Evolutionary conservation across 1,139 yeast genomes (phyloP), one percentile per base, ranked within the genome.

Genomic region (Arxiozyma telluris): DNA sequence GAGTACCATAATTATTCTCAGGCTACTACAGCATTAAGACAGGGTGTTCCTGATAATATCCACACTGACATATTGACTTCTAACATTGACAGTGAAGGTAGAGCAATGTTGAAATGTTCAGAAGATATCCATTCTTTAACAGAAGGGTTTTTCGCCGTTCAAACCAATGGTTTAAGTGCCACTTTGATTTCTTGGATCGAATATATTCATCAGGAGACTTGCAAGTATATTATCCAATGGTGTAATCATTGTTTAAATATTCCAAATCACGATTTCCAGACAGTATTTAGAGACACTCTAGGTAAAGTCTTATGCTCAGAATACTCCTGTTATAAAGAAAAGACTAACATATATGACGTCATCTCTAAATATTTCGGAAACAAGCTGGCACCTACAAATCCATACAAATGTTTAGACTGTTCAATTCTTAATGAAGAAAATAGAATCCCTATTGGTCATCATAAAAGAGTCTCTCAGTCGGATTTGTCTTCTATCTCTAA

Each of bases 1-100:
- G 93, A 86, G 63, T 75, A 73, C 58, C 93, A 86, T 64, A 78
- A 81, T 61, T 77, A 77, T 59, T 73, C 76, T 1, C 72, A 71
- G 55, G 71, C 71, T 2, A 67, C 70, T 7, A 64, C 67, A 23
- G 71, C 71, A 21, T 52, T 68, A 44, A 64, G 70, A 54, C 71
- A 68, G 54, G 71, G 71, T 38, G 67, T 64, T 9, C 71, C 70
- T 5, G 71, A 66, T 54, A 64, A 64, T 51, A 59, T 62, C 22
- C 68, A 66, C 48, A 64, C 64, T 2, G 70, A 68, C 53, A 51
- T 66, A 43, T 53, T 66, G 41, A 67, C 76, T 1, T 61, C 66
- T 0, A 58, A 58, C 15, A 70, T 74, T 47, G 75, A 73, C 53
- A 55, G 61, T 6, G 68, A 64, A 44, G 78, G 78, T 4, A 64